A percentile compares a stretch with the other conserved stretches of the same genome.
phyloP scores from a whole-genome alignment of 208 protist genomes.

The Leishmania aethiopica region DNA sequence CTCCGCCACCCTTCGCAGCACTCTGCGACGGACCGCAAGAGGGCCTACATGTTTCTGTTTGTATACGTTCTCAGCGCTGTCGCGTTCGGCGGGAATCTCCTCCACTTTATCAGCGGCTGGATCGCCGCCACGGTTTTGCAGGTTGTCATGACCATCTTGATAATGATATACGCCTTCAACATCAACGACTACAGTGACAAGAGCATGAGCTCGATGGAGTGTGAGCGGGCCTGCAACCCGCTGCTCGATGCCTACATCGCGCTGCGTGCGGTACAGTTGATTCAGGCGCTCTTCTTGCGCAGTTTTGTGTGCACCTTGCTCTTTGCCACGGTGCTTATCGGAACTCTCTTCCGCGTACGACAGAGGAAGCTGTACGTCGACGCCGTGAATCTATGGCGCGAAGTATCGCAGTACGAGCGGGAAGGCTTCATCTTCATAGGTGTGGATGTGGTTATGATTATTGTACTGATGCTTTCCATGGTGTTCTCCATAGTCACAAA shows the following conservation, averaged over 20 bases:
- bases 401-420: slow-evolving; percentile 61
- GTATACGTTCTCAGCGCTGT: slow-evolving; percentile 66
- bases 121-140: slow-evolving; percentile 61
- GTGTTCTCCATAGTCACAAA: slow-evolving; percentile 65
- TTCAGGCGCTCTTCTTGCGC: slow-evolving; percentile 54
- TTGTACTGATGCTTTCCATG: slow-evolving; percentile 61
- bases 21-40: slow-evolving; percentile 76
- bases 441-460: slow-evolving; percentile 60
- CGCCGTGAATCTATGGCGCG: slow-evolving; percentile 79
- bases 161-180: slow-evolving; percentile 79
- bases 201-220: slow-evolving; percentile 76
- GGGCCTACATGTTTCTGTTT: slow-evolving; percentile 80
- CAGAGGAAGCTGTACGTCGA: slow-evolving; percentile 69
- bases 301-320: slow-evolving; percentile 48
- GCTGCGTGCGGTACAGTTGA: slow-evolving; percentile 63
- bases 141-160: slow-evolving; percentile 68
- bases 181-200: slow-evolving; percentile 85
- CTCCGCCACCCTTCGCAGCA: slow-evolving; percentile 65
- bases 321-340: slow-evolving; percentile 40
- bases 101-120: slow-evolving; percentile 87
- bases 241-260: slow-evolving; percentile 73
- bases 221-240: slow-evolving; percentile 80
- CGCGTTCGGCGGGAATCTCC: slow-evolving; percentile 51
- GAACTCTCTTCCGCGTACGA: slow-evolving; percentile 53
- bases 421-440: slow-evolving; percentile 67